Percentiles rank a stretch among this genome's conserved stretches.
These are phyloP conservation scores for Schwanniomyces occidentalis DNA, from an alignment of 805 yeast genomes.

Conservation along the genomic window DNA sequence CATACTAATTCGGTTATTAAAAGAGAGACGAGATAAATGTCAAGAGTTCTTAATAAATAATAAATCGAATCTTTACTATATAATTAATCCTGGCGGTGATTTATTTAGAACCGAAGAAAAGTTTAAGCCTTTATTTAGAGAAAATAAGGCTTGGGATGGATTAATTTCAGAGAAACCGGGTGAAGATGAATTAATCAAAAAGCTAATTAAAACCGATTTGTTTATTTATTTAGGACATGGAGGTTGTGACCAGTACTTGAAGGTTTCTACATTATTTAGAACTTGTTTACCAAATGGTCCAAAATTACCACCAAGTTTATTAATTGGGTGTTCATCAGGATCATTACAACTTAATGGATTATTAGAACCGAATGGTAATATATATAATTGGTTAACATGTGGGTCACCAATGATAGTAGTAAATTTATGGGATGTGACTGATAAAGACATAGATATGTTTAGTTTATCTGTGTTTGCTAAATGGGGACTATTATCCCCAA, in stretches of 20 bases:
- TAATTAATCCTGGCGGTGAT: slow-evolving; percentile 85
- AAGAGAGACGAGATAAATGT: slow-evolving; percentile 1
- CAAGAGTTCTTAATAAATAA: not conserved
- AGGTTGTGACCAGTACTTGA: slow-evolving; percentile 85
- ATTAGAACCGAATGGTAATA: slow-evolving; percentile 74
- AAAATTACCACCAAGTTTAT: slow-evolving; percentile 57
- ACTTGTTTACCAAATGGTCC: slow-evolving; percentile 24
- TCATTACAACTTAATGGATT: slow-evolving; percentile 55
- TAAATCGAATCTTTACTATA: slow-evolving; percentile 38
- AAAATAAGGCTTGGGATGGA: slow-evolving; percentile 36
- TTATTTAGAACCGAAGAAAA: slow-evolving; percentile 61
- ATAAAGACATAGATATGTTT: slow-evolving; percentile 87
- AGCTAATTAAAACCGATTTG: slow-evolving; percentile 42
- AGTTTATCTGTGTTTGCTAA: slow-evolving; percentile 57
- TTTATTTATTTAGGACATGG: slow-evolving; percentile 93
- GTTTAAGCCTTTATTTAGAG: slow-evolving; percentile 29
- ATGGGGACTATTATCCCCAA: slow-evolving; percentile 57
- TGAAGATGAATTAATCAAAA: slow-evolving; percentile 50
- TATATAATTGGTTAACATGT: slow-evolving; percentile 71
- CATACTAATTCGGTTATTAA: slow-evolving; percentile 41
- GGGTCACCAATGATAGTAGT: slow-evolving; percentile 84
- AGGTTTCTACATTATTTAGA: slow-evolving; percentile 48
- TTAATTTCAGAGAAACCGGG: slow-evolving; percentile 54
- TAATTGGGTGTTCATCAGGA: slow-evolving; percentile 93
- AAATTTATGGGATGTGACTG: slow-evolving; percentile 96